Percentiles rank a stretch among this genome's conserved stretches.
phyloP scores from a whole-genome alignment of 306 rosid species.

The Quercus glauca region DNA sequence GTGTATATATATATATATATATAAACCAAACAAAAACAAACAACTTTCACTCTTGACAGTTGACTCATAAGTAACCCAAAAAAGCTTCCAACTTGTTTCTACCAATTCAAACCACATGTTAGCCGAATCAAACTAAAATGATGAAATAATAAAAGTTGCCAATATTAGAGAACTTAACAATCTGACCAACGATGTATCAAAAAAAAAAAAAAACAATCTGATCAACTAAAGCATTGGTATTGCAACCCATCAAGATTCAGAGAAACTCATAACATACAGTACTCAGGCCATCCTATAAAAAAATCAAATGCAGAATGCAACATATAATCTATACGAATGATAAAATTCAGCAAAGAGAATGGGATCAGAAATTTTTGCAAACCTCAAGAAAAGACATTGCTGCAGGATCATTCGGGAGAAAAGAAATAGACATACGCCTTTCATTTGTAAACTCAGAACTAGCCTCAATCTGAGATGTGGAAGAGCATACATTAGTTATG shows the following conservation, averaged over 20 bases:
- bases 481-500: conserved; percentile 32
- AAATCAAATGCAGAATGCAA: not conserved
- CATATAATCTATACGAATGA: not conserved
- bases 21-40: no score
- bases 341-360: conserved; percentile 8
- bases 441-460: conserved; percentile 62
- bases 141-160: not conserved
- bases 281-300: not conserved
- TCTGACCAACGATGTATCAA: not conserved
- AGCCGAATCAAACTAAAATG: not conserved
- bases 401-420: conserved; percentile 67
- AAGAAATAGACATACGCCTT: conserved; percentile 63
- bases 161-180: not conserved
- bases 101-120: not conserved
- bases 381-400: conserved; percentile 77
- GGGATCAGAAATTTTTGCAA: conserved; percentile 7
- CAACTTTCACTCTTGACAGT: not conserved
- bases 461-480: conserved; percentile 60
- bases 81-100: not conserved
- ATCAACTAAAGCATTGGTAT: not conserved
- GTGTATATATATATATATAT: no score
- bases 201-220: not conserved
- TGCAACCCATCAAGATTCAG: not conserved
- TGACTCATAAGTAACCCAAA: not conserved
- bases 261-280: not conserved